Conservation (phyloP, 345 rosid species). For the Ailanthus altissimus region DNA sequence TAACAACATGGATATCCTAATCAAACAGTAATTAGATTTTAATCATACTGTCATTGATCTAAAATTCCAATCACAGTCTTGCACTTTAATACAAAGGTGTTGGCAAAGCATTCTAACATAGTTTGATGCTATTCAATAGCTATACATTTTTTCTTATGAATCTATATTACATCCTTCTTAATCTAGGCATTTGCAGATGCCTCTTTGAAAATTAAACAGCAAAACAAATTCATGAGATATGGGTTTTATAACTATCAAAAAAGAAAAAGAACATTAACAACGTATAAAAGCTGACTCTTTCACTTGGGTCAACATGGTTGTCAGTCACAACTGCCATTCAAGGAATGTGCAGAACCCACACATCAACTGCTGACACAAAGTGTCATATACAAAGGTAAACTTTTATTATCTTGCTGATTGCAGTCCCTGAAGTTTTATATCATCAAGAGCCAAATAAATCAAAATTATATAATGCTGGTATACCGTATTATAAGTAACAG, state of each 20-base stretch:
- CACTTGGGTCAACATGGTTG: not conserved
- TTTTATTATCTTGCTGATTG: not conserved
- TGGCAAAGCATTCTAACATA: not conserved
- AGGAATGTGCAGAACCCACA: not conserved
- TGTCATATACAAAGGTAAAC: not conserved
- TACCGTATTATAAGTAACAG: slow-evolving; percentile 82
- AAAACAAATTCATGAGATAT: not conserved
- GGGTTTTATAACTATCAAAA: not conserved
- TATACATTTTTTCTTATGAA: not conserved
- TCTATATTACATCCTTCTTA: not conserved
- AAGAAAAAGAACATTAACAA: not conserved
- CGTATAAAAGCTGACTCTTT: slow-evolving; percentile 9
- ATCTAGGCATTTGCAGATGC: not conserved
- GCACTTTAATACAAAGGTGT: not conserved
- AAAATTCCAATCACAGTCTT: not conserved
- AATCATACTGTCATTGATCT: not conserved
- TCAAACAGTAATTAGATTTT: not conserved
- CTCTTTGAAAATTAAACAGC: not conserved
- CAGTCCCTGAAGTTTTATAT: too few species aligned
- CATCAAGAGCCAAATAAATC: not conserved
- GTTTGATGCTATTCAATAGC: slow-evolving; percentile 3
- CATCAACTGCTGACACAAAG: not conserved
- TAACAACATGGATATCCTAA: not conserved
- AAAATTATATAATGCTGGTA: slow-evolving; percentile 12
- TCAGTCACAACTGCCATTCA: not conserved